phyloP scores from a whole-genome alignment of 345 rosid species.

The Rubroshorea leprosula region DNA sequence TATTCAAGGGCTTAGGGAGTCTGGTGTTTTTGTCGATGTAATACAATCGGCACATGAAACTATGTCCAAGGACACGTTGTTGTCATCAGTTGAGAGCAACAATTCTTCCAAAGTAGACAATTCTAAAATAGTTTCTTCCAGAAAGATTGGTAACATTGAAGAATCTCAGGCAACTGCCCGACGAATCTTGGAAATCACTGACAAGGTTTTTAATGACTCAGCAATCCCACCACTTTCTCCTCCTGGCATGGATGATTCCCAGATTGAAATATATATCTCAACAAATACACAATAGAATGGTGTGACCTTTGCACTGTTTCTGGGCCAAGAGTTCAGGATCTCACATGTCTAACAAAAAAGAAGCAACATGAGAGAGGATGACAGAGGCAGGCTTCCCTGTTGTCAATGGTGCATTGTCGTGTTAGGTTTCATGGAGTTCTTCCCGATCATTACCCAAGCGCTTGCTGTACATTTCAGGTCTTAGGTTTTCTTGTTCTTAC shows the following conservation, averaged over 20 bases:
- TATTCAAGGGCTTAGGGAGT: constrained; percentile 63
- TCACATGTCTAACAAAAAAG: no score
- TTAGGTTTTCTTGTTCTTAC: constrained; percentile 16
- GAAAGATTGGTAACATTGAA: constrained; percentile 34
- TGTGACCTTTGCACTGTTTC: neutral
- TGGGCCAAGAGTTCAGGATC: no score
- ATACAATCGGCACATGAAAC: constrained; percentile 39
- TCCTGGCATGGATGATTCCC: constrained; percentile 32
- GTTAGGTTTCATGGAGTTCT: constrained; percentile 26
- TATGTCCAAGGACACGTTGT: constrained; percentile 24
- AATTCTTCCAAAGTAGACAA: constrained; percentile 26
- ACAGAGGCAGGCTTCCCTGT: no score
- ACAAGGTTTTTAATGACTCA: constrained; percentile 14
- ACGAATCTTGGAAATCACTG: constrained; percentile 36
- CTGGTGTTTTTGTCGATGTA: constrained; percentile 57
- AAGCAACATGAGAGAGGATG: no score
- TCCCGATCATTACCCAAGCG: constrained; percentile 52
- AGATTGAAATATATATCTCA: constrained; percentile 15
- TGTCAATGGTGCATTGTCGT: neutral
- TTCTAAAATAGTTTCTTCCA: constrained; percentile 28
- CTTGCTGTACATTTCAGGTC: constrained; percentile 32
- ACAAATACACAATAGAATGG: neutral
- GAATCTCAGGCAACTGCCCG: constrained; percentile 46
- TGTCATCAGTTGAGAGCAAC: constrained; percentile 26
- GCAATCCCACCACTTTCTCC: constrained; percentile 69